These are phyloP conservation scores for Rhynchosporium graminicola DNA, from an alignment of 2,329 filamentous ascomycete species.

Conservation along the genomic window DNA sequence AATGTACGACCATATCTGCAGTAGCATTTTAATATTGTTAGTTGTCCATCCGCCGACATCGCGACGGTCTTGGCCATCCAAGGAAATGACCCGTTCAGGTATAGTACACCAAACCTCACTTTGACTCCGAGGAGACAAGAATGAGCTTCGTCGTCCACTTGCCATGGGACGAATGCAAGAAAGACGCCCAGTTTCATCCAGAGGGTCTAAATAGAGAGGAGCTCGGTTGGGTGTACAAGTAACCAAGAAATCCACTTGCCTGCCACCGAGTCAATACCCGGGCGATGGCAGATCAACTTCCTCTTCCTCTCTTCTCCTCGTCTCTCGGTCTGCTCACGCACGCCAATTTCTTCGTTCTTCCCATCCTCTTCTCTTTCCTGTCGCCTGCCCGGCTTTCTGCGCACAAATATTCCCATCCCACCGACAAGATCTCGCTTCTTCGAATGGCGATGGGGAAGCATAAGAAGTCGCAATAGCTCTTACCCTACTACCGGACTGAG, in stretches of 20 bases:
- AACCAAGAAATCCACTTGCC: not conserved
- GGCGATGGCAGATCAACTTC: conserved; percentile 1
- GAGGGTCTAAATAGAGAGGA: not conserved
- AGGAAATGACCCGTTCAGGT: conserved; percentile 1
- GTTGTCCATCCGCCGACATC: not conserved
- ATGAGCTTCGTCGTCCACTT: conserved; percentile 4
- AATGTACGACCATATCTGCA: conserved; percentile 18
- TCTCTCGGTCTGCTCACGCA: not conserved
- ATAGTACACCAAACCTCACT: not conserved
- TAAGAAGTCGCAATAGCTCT: conserved; percentile 7
- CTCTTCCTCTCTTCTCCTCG: not conserved
- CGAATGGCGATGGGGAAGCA: not conserved
- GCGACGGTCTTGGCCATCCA: not conserved
- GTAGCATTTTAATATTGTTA: not conserved
- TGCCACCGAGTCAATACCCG: not conserved
- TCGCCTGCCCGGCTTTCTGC: not conserved
- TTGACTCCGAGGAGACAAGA: not conserved
- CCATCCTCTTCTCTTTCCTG: not conserved
- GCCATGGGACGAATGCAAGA: not conserved
- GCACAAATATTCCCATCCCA: not conserved
- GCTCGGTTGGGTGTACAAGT: conserved; percentile 1
- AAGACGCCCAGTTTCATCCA: not conserved
- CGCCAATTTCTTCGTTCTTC: not conserved
- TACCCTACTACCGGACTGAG: not conserved
- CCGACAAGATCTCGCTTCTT: not conserved